Percentiles rank a stretch among this genome's conserved stretches.
phyloP scores from a whole-genome alignment of 2,329 filamentous ascomycete genomes.

The Verticillium dahliae region DNA sequence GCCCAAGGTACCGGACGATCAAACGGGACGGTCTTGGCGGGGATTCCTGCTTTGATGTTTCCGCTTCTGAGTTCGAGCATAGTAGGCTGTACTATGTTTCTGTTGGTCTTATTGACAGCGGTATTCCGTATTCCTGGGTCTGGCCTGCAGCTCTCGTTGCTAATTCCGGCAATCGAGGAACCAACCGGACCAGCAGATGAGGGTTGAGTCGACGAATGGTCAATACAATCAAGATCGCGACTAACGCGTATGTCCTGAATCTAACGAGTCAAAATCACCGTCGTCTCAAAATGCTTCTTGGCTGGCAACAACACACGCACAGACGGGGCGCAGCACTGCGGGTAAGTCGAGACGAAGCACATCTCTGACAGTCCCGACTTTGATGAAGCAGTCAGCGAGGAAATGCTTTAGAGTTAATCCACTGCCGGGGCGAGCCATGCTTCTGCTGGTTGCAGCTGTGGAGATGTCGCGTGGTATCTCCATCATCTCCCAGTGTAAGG shows the following conservation, averaged over 20 bases:
- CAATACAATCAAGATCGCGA: too few species aligned
- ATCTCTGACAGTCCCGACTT: conserved; percentile 22
- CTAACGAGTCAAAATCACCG: too few species aligned
- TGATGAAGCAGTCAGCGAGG: background rate
- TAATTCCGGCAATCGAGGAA: too few species aligned
- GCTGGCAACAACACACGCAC: conserved; percentile 1
- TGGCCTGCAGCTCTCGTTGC: too few species aligned
- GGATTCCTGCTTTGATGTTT: background rate
- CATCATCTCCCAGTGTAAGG: background rate
- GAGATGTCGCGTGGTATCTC: background rate
- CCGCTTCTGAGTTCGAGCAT: background rate
- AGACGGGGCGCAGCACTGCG: conserved; percentile 3
- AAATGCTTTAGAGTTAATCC: background rate
- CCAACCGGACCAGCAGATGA: too few species aligned
- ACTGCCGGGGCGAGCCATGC: background rate
- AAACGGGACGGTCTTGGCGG: background rate
- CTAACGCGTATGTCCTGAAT: too few species aligned
- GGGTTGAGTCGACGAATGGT: too few species aligned
- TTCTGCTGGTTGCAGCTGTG: background rate
- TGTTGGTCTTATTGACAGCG: background rate
- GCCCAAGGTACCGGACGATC: background rate
- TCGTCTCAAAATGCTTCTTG: background rate
- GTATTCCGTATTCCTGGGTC: too few species aligned
- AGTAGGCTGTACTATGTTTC: background rate
- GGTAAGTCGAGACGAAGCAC: conserved; percentile 31